Evolutionary conservation across 495 filamentous ascomycete genomes (phyloP).

Genomic region (Clohesyomyces aquaticus): DNA sequence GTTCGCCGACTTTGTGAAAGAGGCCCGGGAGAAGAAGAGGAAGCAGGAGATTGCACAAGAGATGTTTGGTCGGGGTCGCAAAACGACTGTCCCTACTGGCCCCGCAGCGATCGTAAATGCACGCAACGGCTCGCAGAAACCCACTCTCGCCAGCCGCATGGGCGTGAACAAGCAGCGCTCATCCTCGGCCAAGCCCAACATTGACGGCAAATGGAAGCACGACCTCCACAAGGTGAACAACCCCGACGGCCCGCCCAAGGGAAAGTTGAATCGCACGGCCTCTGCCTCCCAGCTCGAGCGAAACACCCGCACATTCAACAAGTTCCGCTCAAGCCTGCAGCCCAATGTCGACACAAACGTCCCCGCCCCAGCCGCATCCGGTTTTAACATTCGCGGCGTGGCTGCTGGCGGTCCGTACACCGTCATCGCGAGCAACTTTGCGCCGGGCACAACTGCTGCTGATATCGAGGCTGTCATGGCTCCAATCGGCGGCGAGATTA

Average conservation of each 20-base stretch:
- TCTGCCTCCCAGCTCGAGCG: conserved; percentile 41
- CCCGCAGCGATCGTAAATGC: conserved; percentile 10
- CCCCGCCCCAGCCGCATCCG: conserved; percentile 44
- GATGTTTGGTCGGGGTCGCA: conserved; percentile 39
- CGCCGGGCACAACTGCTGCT: conserved; percentile 85
- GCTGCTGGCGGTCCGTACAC: conserved; percentile 58
- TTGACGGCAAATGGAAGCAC: conserved; percentile 40
- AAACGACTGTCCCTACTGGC: conserved; percentile 9
- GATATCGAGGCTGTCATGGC: conserved; percentile 88
- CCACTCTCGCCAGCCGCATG: conserved; percentile 32
- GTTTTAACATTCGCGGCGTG: conserved; percentile 76
- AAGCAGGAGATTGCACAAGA: conserved; percentile 38
- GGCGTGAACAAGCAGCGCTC: conserved; percentile 32
- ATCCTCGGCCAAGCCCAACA: conserved; percentile 36
- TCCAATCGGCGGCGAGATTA: conserved; percentile 69
- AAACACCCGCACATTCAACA: conserved; percentile 39
- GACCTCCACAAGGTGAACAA: conserved; percentile 37
- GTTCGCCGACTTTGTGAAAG: conserved; percentile 32
- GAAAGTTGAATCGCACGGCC: conserved; percentile 31
- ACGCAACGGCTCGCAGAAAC: conserved; percentile 21
- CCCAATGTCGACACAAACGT: conserved; percentile 35
- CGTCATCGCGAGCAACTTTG: conserved; percentile 85
- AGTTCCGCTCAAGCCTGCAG: conserved; percentile 42
- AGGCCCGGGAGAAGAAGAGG: conserved; percentile 33
- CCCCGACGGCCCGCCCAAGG: conserved; percentile 19